Percentiles rank a stretch among this genome's conserved stretches.
Evolutionary conservation across 495 filamentous ascomycete genomes (phyloP).

Genomic region (Tetracladium setigerum): DNA sequence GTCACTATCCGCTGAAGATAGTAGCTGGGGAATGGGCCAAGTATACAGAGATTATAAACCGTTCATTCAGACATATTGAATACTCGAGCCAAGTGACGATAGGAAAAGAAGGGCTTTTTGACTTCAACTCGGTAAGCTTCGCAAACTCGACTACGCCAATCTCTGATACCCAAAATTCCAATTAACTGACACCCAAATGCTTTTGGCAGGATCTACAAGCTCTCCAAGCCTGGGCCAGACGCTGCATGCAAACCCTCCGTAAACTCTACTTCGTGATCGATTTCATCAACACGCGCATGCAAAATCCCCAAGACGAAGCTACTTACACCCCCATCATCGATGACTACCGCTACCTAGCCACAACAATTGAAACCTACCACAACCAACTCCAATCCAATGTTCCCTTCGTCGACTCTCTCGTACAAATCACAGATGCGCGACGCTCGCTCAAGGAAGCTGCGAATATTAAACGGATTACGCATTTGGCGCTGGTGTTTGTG

Average conservation of each 20-base stretch:
- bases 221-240: constrained; percentile 2
- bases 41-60: too few relatives aligned
- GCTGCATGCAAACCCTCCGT: not conserved
- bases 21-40: too few relatives aligned
- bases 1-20: too few relatives aligned
- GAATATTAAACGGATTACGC: constrained; percentile 28
- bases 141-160: too few relatives aligned
- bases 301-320: not conserved
- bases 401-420: constrained; percentile 22
- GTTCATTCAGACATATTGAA: too few relatives aligned
- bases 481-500: constrained; percentile 31
- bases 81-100: too few relatives aligned
- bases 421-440: constrained; percentile 25
- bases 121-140: too few relatives aligned
- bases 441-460: constrained; percentile 19
- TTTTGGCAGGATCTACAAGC: not conserved
- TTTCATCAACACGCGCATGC: not conserved
- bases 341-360: constrained; percentile 14
- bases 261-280: not conserved
- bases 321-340: not conserved
- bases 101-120: too few relatives aligned
- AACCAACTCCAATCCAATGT: constrained; percentile 21
- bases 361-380: constrained; percentile 16
- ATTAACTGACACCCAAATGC: too few relatives aligned
- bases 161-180: too few relatives aligned